Evolutionary conservation across 2,329 filamentous ascomycete genomes (phyloP), one percentile per base, ranked within the genome.

Genomic region (Alternaria tenuissima): DNA sequence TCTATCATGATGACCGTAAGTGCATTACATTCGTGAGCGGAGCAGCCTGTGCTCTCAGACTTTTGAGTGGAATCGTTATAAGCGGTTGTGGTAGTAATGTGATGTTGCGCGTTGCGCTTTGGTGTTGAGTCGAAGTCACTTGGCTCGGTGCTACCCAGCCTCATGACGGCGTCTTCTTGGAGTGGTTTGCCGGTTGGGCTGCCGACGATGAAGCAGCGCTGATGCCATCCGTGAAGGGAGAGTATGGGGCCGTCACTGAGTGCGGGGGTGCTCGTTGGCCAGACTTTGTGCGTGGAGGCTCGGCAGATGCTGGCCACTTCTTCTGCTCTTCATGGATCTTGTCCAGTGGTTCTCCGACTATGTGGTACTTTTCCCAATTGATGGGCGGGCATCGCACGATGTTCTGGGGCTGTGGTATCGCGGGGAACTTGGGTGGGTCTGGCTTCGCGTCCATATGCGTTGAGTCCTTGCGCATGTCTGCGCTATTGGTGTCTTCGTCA

Each of bases 321-420:
- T 89, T 81, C 79, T 97, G 93, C 73, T 96, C 91, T 52, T 88
- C 86, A 76, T 97, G 94, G 64, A 97, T 83, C 75, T 89, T 91
- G 78, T 97, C 93, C 36, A 97, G 83, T 1, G 92, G 88, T 61
- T 92, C 90, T 49, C 93, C 94, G 3, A 95, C 88, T n/a, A 97
- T 85, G 69, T 92, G 92, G 78, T 98, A 98, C 75, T 97, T 94
- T 12, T 89, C 88, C 94, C 94, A 98, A 81, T 97, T 97, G 73
- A 98, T 89, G 8, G 92, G 91, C 8, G 94, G 94, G 80, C 90
- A 93, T 41, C 94, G 89, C 26, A 96, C 89, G 1, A 98, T 83
- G 68, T 91, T 91, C 77, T 97, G 94, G 7, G 91, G 88, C 14
- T 85, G 86, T 0, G 94, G 94, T 14, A 97, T 86, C 18, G 81